Percentiles rank a stretch among this genome's conserved stretches.
These are phyloP conservation scores for Mycosphaerella arachidis DNA, from an alignment of 2,329 filamentous ascomycete genomes.

Conservation along the genomic window DNA sequence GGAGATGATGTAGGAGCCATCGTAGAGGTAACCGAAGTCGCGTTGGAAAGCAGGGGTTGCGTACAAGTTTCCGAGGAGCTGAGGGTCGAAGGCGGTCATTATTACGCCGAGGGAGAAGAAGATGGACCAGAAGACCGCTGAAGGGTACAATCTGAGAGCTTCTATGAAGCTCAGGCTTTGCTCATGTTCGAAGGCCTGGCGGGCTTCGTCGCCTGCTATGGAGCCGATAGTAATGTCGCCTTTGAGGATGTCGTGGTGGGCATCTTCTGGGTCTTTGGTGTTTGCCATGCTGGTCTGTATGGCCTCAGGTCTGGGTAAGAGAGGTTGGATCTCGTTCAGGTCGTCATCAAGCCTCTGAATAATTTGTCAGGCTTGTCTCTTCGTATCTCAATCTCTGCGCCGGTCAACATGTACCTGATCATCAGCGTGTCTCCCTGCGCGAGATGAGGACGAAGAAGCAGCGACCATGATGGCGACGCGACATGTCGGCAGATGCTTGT, in stretches of 20 bases:
- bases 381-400: background rate
- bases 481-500: background rate
- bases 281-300: background rate
- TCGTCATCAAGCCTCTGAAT: background rate
- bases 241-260: slow-evolving; percentile 16
- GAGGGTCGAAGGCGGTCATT: slow-evolving; percentile 59
- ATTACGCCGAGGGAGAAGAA: slow-evolving; percentile 59
- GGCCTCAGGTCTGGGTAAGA: background rate
- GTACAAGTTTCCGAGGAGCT: slow-evolving; percentile 60
- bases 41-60: slow-evolving; percentile 54
- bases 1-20: slow-evolving; percentile 35
- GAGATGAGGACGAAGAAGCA: background rate
- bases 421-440: background rate
- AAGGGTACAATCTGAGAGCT: slow-evolving; percentile 43
- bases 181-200: slow-evolving; percentile 25
- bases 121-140: slow-evolving; percentile 51
- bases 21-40: slow-evolving; percentile 53
- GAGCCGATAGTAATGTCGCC: slow-evolving; percentile 25
- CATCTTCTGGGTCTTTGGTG: background rate
- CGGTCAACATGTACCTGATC: background rate
- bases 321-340: background rate
- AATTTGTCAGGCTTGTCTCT: background rate
- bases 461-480: background rate
- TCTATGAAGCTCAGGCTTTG: slow-evolving; percentile 26
- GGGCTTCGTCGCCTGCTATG: slow-evolving; percentile 26